Evolutionary conservation across 768 basidiomycete species (phyloP), one percentile per base, ranked within the genome.

Genomic region (Calocera cornea): DNA sequence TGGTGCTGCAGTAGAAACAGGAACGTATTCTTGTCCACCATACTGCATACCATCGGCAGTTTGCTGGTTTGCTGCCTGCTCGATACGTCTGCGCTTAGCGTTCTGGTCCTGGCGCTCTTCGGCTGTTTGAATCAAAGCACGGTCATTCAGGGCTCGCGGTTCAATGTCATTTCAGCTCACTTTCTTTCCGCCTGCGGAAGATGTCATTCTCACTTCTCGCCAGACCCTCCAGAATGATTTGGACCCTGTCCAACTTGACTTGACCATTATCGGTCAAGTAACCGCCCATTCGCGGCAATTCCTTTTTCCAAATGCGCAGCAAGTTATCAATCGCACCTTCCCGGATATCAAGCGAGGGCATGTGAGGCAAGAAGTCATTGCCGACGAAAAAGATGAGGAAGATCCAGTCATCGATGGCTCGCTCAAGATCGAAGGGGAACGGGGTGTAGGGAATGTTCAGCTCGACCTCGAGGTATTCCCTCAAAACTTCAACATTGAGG

Each of bases 331-430:
- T 97, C 34, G 95, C 97, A 70, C 97, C 97, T 81, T 99, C 95
- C 73, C 97, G 86, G 76, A 99, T 99, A 82, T 99, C 97, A 82
- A 99, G 85, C 68, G 90, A 92, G 29, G 97, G 97, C 68, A 99
- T 83, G 80, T 99, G 97, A 24, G 97, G 97, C 73, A 99, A 83
- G 84, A 99, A 95, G 81, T 97, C 93, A 80, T 99, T 99, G 72
- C 97, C 97, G 76, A 99, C 97, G 78, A 99, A 97, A 86, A 99
- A 99, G 72, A 98, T 98, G 74, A 99, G 85, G 74, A 99, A 86
- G 72, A 99, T 92, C 97, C 97, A 99, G 77, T 99, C 97, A 83
- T 99, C 97, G 78, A 99, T 90, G 40, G 97, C 94, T 77, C 89
- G 87, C 78, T 99, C 97, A 77, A 97, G 82, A 73, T 90, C 86